These are phyloP conservation scores for Malania oleifera DNA, from an alignment of 164 flowering plant species.

Conservation along the genomic window DNA sequence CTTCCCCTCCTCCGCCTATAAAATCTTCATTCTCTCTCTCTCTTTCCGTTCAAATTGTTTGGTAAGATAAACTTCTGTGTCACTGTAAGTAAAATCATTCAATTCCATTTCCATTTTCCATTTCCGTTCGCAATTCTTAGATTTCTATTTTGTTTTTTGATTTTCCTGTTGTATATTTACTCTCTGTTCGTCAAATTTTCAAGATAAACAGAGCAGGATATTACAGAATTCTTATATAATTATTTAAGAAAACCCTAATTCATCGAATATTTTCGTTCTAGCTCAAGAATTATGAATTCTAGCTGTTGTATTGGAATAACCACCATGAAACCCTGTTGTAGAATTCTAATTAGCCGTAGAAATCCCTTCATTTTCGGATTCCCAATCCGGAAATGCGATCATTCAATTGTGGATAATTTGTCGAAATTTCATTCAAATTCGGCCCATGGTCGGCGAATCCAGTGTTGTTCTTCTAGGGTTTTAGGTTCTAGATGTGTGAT, in stretches of 20 bases:
- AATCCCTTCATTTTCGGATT: constrained; percentile 35
- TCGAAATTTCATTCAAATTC: constrained; percentile 31
- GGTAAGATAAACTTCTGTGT: background rate
- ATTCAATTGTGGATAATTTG: constrained; percentile 17
- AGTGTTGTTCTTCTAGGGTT: constrained; percentile 8
- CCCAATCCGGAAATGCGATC: constrained; percentile 19
- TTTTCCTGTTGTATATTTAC: background rate
- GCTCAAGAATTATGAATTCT: constrained; percentile 27
- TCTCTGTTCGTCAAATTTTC: constrained; percentile 20
- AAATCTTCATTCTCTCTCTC: background rate
- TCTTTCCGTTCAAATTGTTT: background rate
- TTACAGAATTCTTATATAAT: background rate
- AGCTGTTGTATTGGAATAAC: constrained; percentile 44
- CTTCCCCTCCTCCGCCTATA: background rate
- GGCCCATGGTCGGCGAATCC: constrained; percentile 9
- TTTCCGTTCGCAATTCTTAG: background rate
- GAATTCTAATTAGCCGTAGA: constrained; percentile 36
- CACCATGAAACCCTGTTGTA: constrained; percentile 66
- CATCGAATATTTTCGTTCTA: background rate
- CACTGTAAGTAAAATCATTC: background rate
- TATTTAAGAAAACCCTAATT: background rate
- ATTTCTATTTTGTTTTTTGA: background rate
- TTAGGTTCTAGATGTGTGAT: constrained; percentile 17
- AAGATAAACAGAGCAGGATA: constrained; percentile 22
- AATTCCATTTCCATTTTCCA: background rate